Evolutionary conservation across 306 rosid species (phyloP).

Genomic region (Trifolium fragiferum): DNA sequence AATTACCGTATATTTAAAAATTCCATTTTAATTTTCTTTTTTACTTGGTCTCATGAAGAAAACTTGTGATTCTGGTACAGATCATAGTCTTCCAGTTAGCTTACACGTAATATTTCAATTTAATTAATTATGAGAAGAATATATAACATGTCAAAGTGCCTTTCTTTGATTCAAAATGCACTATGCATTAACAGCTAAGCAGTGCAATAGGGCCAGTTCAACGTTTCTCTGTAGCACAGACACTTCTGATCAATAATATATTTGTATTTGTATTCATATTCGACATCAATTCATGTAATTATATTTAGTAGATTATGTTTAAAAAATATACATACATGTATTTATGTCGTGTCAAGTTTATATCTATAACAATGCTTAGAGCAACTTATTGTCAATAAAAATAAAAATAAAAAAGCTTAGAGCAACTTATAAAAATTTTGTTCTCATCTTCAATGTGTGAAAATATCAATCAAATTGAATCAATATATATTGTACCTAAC

Average conservation of each 20-base stretch:
- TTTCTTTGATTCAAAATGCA: not conserved
- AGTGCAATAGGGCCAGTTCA: slow-evolving; percentile 35
- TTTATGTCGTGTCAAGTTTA: too few relatives aligned
- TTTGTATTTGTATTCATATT: too few relatives aligned
- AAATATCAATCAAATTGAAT: slow-evolving; percentile 5
- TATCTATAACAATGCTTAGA: too few relatives aligned
- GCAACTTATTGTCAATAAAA: too few relatives aligned
- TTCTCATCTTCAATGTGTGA: not conserved
- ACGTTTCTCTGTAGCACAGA: not conserved
- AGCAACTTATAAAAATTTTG: too few relatives aligned
- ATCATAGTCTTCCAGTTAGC: not conserved
- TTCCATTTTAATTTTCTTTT: not conserved
- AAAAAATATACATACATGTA: too few relatives aligned
- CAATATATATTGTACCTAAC: not conserved
- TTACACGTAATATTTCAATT: slow-evolving; percentile 7
- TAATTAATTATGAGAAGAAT: not conserved
- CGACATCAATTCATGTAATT: too few relatives aligned
- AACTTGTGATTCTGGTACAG: not conserved
- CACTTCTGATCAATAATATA: too few relatives aligned
- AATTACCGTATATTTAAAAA: not conserved
- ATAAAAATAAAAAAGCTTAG: too few relatives aligned
- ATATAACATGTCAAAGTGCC: not conserved
- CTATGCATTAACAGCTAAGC: slow-evolving; percentile 36
- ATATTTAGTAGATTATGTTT: too few relatives aligned
- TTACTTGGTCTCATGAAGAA: not conserved